Evolutionary conservation across 2,329 filamentous ascomycete species (phyloP), one percentile per base, ranked within the genome.

Genomic region (Trichophyton benhamiae): DNA sequence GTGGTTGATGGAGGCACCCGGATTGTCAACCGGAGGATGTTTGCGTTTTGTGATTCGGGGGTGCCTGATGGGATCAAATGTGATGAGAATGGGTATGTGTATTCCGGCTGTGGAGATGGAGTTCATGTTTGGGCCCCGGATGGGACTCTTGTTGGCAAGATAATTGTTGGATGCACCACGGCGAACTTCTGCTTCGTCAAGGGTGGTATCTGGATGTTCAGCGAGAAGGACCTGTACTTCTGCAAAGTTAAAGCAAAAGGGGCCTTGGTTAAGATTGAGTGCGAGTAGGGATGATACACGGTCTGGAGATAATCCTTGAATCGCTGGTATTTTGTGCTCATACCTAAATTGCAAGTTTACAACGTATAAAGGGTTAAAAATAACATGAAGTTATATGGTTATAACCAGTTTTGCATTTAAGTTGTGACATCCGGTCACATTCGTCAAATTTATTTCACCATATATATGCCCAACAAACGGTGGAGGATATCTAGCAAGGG

Each of bases 21-120:
- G 59, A 70, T 83, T 9, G 66, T 67, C 0, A 82, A 82, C 66
- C 76, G 75, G 57, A 77, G 80, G 25, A 67, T 82, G 0, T 84
- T 85, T 65, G 77, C 81, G 1, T 79, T 77, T 63, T 75, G 77
- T 0, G 73, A 76, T 38, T 70, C 70, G 0, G 80, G 80, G 0
- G 72, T 78, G 4, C 80, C 82, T 2, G 66, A 68, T 48, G 71
- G 72, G 13, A 70, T 82, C 60, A 79, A 80, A 63, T 76, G 77
- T 52, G 81, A 83, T 67, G 73, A 72, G 0, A 67, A 75, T n/a
- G 81, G 82, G 6, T 83, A 83, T 66, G 77, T 84, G 0, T 83
- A 81, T 70, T 75, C 77, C 8, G 80, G 78, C 0, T 80, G 78
- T 62, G 79, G 79, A 0, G 80, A 83, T 66, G 81, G 80, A 0